Conservation (phyloP, 2,329 filamentous ascomycete genomes). For the Penicillium sp. region DNA sequence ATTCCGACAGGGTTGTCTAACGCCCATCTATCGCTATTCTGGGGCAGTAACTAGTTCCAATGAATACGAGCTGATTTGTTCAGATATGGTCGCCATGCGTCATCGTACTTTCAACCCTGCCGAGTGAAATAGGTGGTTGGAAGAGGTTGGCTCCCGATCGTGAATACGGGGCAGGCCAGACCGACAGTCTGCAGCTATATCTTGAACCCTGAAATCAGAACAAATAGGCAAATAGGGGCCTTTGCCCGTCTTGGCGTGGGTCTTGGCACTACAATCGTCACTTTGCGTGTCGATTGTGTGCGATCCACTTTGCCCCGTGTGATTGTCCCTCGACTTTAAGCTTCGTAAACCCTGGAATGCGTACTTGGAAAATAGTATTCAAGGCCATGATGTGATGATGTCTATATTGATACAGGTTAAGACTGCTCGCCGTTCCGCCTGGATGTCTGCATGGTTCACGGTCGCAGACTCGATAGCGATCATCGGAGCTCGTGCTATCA, state of each 20-base stretch:
- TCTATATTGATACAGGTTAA: too few relatives aligned
- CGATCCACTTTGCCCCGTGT: slow-evolving; percentile 4
- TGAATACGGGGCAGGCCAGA: neutral
- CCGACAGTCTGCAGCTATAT: neutral
- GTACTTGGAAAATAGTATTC: neutral
- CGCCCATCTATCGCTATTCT: neutral
- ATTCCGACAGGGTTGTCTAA: neutral
- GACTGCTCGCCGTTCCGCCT: neutral
- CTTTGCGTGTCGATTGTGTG: slow-evolving; percentile 9
- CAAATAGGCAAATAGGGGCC: neutral
- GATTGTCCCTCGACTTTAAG: neutral
- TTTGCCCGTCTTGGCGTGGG: neutral
- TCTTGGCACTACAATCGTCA: slow-evolving; percentile 14
- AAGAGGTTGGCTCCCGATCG: neutral
- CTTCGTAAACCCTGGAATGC: neutral
- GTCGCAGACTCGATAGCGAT: slow-evolving; percentile 1
- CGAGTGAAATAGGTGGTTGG: neutral
- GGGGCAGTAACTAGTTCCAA: neutral
- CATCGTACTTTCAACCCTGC: neutral
- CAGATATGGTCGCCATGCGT: neutral
- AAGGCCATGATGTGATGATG: neutral
- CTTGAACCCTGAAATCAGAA: neutral
- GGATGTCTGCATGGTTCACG: neutral
- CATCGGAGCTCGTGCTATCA: slow-evolving; percentile 11
- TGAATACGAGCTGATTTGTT: neutral